Evolutionary conservation across 2,329 filamentous ascomycete species (phyloP).

Genomic region (Ploettnerulaceae sp.): DNA sequence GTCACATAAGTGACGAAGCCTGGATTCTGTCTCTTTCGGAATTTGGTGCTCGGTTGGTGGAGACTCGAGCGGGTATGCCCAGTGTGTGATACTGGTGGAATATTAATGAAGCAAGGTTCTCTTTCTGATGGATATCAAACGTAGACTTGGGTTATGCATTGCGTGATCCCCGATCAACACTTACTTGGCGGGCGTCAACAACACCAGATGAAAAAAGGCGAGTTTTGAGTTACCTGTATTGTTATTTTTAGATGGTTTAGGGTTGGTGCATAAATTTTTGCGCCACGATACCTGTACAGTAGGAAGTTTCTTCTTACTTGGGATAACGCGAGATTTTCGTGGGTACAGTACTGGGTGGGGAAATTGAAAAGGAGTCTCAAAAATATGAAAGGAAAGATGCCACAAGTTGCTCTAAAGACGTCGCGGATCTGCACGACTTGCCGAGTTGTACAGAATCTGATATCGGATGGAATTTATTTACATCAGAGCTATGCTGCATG

Average conservation of each 20-base stretch:
- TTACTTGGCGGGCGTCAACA: slow-evolving; percentile 13
- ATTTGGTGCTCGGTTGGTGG: not conserved
- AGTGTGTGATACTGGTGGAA: not conserved
- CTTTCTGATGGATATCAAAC: slow-evolving; percentile 18
- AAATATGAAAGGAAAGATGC: not conserved
- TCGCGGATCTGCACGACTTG: not conserved
- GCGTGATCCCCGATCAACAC: slow-evolving; percentile 10
- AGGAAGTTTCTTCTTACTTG: not conserved
- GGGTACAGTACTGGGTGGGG: too few species aligned
- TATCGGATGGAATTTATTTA: slow-evolving; percentile 1
- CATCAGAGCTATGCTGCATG: slow-evolving; percentile 1
- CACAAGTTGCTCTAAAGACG: not conserved
- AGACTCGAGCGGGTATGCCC: not conserved
- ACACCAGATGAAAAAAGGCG: slow-evolving; percentile 6
- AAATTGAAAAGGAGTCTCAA: too few species aligned
- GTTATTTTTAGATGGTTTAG: slow-evolving; percentile 2
- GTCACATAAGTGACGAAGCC: too few species aligned
- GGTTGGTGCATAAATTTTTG: not conserved
- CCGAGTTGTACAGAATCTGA: not conserved
- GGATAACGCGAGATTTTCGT: not conserved
- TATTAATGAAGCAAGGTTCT: slow-evolving; percentile 9
- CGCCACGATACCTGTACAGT: not conserved
- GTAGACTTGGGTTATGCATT: slow-evolving; percentile 14
- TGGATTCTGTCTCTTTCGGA: too few species aligned
- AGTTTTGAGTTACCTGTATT: slow-evolving; percentile 7